Base-by-base conservation (phyloP, 129 eudicot genomes). In the Deinandra increscens region DNA sequence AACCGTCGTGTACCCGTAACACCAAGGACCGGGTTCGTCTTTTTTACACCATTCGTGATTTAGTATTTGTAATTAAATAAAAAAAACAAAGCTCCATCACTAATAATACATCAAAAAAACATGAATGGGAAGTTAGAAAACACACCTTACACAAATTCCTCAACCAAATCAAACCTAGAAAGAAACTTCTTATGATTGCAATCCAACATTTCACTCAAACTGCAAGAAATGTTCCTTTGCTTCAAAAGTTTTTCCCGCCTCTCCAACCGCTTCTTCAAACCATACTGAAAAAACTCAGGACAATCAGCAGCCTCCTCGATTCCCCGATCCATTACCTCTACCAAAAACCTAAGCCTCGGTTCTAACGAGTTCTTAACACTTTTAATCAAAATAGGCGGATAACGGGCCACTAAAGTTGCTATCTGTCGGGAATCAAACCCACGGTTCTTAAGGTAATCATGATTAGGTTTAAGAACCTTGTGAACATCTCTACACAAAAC, bases 171-270 rank as follows among this genome's bases (percentile, higher is more conserved):
- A 81, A 89, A 94, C 78, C 86, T 94, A 71, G 84, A 62, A 36
- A 80, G 77, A 64, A 94, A 94, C 72, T 85, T 94, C 81, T 84
- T 87, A 74, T 90, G 85, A 69, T 89, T 87, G 76, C 91, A 87
- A 71, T 85, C 91, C 77, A 94, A 73, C 97, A 94, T 94, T 61
- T 94, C 99, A 71, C 92, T 87, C 86, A 94, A 83, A 78, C 88
- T 94, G 82, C 91, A 94, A 56, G 58, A 60, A 70, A 85, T 59
- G 15, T 82, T 76, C 77, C 51, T 85, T 69, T 84, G 83, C 45
- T 67, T 82, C 96, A 94, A 72, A 63, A 94, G 70, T 45, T 79
- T 94, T 64, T 87, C 97, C 80, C 99, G 84, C 62, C 64, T 75
- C 80, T 89, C 93, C 20, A 94, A 75, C 62, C 86, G 77, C 71